Base-by-base conservation (phyloP, 2,329 filamentous ascomycete genomes). In the Hyphodiscus sp. region DNA sequence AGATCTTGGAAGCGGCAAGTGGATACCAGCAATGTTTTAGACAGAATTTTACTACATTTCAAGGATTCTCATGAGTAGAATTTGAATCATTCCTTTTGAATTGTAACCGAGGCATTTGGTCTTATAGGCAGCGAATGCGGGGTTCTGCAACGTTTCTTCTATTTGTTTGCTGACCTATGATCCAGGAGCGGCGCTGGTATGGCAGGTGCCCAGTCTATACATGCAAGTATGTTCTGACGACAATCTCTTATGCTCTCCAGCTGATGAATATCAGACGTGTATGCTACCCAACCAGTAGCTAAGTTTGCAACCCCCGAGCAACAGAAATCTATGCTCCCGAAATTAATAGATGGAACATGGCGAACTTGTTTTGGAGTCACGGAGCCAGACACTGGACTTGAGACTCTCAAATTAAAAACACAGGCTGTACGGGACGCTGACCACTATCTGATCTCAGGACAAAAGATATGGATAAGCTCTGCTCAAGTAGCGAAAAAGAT, bases 401-500 rank as follows among this genome's bases (percentile, higher is more conserved):
- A 95, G 55, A 95, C 89, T 0, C 73, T 91, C 11, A 80, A 83
- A 43, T 73, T 95, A 2, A 77, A 76, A 41, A 92, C 88, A 0
- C 70, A 72, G 6, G 89, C 89, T 0, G 76, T 69, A 29, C 79
- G 76, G 59, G 79, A 82, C 19, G 80, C 79, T 0, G 73, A 78
- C 15, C 76, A 74, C 3, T 95, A 91, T 66, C 74, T 71, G 1
- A 76, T 95, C 11, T 81, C 81, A 0, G 89, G 89, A 0, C 87
- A 92, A 67, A 95, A 95, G 72, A 91, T 92, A 51, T 95, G 89
- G 89, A 95, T 94, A 51, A 89, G 88, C 0, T 91, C 83, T 50
- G 89, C 89, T 0, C 88, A 95, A 67, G 86, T 92, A 0, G 89
- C 89, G 0, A 77, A 78, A 3, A 89, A 89, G 63, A 95, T 95